Base-by-base conservation (phyloP, 2,329 filamentous ascomycete genomes). In the Talaromyces rugulosus region DNA sequence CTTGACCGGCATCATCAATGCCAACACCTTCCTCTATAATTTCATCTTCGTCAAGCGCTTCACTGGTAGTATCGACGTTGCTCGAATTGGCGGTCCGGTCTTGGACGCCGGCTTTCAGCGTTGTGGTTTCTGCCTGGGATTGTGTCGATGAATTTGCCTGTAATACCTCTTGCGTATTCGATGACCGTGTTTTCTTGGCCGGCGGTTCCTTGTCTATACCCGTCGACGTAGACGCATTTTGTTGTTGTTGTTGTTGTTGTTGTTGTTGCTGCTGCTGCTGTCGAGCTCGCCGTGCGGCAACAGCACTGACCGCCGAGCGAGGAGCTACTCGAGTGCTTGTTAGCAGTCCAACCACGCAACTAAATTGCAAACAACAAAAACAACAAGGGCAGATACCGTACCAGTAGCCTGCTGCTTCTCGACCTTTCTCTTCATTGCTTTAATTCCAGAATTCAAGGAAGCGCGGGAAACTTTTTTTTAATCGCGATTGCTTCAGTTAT, bases 201-300 rank as follows among this genome's bases (percentile, higher is more conserved):
- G 75, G 75, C 16, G 74, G 75, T 40, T 73, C 76, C 8, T 47
- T 47, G 1, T 16, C 54, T 64, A 28, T 52, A 59, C 9, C 65
- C 50, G 36, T 72, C 65, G 36, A 68, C 61, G 5, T 62, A 14
- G 67, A 58, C 56, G 66, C 63, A 55, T 70, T 68, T 33, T 66
- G 55, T 27, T 65, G 47, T n/a, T 63, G 55, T 31, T 63, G 64
- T 33, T 66, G 55, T 27, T 65, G 47, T n/a, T 63, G 55, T 31
- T 63, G 64, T 50, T 54, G 64, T 59, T 71, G 72, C 54, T 68
- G 65, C 58, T 72, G 70, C 62, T 76, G 72, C 64, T 74, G 72
- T 58, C 74, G 71, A 67, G 74, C 74, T 72, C 71, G 77, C 67
- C 76, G 77, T 63, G 77, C 77, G 31, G 77, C 77, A 64, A 79